Evolutionary conservation across 2,329 filamentous ascomycete genomes (phyloP).

Genomic region (Camptophora hylomeconis): DNA sequence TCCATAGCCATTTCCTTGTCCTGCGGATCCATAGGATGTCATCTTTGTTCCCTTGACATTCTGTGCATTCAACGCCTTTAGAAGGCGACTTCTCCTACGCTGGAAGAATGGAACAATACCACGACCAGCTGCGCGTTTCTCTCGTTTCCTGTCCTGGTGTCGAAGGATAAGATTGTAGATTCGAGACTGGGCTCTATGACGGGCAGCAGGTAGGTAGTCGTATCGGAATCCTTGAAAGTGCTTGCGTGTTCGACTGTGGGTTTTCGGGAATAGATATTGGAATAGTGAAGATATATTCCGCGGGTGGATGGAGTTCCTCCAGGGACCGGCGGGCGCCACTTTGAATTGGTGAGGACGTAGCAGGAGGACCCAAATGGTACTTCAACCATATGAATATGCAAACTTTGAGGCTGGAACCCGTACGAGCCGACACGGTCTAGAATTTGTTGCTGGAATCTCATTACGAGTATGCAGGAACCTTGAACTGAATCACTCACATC

Average conservation of each 20-base stretch:
- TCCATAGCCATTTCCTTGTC: conserved; percentile 14
- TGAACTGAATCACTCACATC: too few species aligned
- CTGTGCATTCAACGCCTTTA: conserved; percentile 20
- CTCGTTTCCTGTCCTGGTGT: conserved; percentile 44
- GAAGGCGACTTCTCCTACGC: conserved; percentile 22
- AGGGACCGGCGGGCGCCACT: conserved; percentile 3
- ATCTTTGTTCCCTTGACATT: conserved; percentile 15
- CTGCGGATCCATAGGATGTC: conserved; percentile 5
- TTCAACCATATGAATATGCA: neutral
- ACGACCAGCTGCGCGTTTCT: conserved; percentile 36
- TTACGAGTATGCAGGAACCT: too few species aligned
- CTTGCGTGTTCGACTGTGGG: conserved; percentile 46
- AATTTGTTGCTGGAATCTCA: too few species aligned
- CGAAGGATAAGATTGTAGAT: conserved; percentile 63
- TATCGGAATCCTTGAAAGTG: conserved; percentile 58
- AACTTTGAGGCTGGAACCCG: too few species aligned
- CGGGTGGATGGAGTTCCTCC: conserved; percentile 3
- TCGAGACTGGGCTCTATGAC: conserved; percentile 57
- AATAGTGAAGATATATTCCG: conserved; percentile 32
- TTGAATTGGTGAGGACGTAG: conserved; percentile 1
- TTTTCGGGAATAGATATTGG: conserved; percentile 55
- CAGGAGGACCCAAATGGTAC: neutral
- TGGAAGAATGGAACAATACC: conserved; percentile 30
- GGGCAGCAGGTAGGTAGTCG: conserved; percentile 59
- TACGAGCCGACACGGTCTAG: too few species aligned